Evolutionary conservation across 164 flowering plant genomes (phyloP), one percentile per base, ranked within the genome.

Genomic region (Malania oleifera): DNA sequence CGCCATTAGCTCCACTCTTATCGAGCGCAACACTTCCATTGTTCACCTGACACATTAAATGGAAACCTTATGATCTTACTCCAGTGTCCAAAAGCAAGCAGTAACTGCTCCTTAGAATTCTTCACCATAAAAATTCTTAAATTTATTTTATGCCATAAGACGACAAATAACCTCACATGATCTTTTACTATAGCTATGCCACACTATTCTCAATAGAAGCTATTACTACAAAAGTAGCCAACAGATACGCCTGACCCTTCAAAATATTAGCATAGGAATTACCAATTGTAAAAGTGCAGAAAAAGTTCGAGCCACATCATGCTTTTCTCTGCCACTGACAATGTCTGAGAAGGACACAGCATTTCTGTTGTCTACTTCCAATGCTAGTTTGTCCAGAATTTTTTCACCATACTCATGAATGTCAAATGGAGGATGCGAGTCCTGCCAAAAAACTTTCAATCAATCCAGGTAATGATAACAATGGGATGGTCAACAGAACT

Each of bases 231-330:
- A 52, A n/a, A 31, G 14, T 7, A 9, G 22, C 52, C 38, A 15
- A 17, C 55, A 5, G 12, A 20, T 39, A 27, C 26, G n/a, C n/a
- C 41, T 38, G 7, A 1, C 13, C 41, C 13, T 34, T 57, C 19
- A 27, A 48, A 48, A 24, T 28, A 39, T 44, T 19, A 56, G 31
- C 23, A 56, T 37, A 51, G 27, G 20, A 59, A 49, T 74, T 81
- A 93, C 99, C 91, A 95, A 67, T 68, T 88, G 97, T 49, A 91
- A 83, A 58, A 95, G 85, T 5, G 99, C 91, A 67, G 95, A 85
- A 63, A 95, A 95, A 39, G 81, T 77, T 66, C 99, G 76, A 28
- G 96, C 91, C 69, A 95, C 81, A 35, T 91, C 93, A 67, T 91
- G 89, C 71, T 88, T 88, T 52, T 78, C 80, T 59, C 79, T 85